Evolutionary conservation across 2,329 filamentous ascomycete species (phyloP), one percentile per base, ranked within the genome.

Genomic region (Arthrocladium fulminans): DNA sequence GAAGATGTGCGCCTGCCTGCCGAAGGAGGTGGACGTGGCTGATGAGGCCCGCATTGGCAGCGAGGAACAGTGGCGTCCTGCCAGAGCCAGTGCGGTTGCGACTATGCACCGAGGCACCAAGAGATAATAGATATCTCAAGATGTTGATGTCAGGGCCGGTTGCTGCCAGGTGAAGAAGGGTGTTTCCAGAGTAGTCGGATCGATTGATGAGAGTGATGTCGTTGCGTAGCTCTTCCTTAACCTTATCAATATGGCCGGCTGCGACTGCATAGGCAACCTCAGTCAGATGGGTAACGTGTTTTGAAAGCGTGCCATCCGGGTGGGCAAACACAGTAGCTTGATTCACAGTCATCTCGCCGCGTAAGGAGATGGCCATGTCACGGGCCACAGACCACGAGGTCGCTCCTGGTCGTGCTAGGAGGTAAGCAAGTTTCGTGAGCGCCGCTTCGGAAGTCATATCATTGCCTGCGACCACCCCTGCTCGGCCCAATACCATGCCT

Each of bases 381-480:
- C 72, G 73, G 2, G 80, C 75, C 23, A 95, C 80, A 19, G 86
- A 81, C 46, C 75, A 71, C 6, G 77, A 73, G 0, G 76, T 74
- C n/a, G 84, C 71, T 25, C 73, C 74, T 1, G 84, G 80, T 3
- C 79, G 65, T 3, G 86, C 84, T 15, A 95, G 76, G 2, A 95
- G 76, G 64, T 94, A 94, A 1, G 87, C 86, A 23, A 96, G 75
- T 66, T 96, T 96, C 17, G 89, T 92, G 57, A 95, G 77, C 4
- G 89, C 89, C 2, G 87, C 89, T 69, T 96, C 89, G 19, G 85
- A 85, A 0, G 89, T 96, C 57, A 59, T 59, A 30, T 59, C 57
- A 17, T 56, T 51, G 30, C 89, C 89, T 56, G 92, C 89, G 25
- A 94, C 86, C 42, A 96, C 87, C 27, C 89, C 89, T 2, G 86